Evolutionary conservation across 2,329 filamentous ascomycete species (phyloP), one percentile per base, ranked within the genome.

Genomic region (Colletotrichum spaethianum): DNA sequence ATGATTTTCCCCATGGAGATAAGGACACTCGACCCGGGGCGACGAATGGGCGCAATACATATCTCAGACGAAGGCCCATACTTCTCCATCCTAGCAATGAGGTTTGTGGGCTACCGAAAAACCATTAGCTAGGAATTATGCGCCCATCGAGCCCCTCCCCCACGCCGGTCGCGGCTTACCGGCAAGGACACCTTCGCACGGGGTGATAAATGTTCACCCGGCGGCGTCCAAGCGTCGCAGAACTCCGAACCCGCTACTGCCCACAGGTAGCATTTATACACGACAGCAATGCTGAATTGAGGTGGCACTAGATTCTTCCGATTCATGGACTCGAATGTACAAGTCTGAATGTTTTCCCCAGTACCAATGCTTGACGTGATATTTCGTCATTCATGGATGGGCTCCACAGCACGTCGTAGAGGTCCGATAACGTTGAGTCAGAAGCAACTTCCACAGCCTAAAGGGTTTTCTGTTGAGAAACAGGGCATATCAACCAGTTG

Each of bases 1-100:
- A 53, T 31, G 50, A n/a, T 53, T 53, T 53, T 53, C 50, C 50
- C 50, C 50, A 53, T 53, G 50, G 50, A 53, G 50, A 53, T 20
- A 31, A 53, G 50, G 28, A n/a, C 28, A n/a, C 50, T 53, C 20
- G 20, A 33, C 50, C 50, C 18, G 28, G 28, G 28, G 50, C 18
- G 4, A 53, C 50, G 50, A 53, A 53, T 53, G 20, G 28, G 28
- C 28, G 12, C 5, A 26, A n/a, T 3, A 33, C 18, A 33, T 33
- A 33, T 8, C 18, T 20, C 1, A 11, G 18, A 55, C 18, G 28
- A 55, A 33, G 28, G 20, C 28, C 52, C 52, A n/a, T 33, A 12
- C 28, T n/a, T 55, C 52, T 11, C 28, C 28, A 55, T 55, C 1
- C 28, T 55, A 28, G 9, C 52, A 33, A n/a, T 14, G 52, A 33